phyloP scores from a whole-genome alignment of 768 basidiomycete genomes.

The Termitomyces sp. region DNA sequence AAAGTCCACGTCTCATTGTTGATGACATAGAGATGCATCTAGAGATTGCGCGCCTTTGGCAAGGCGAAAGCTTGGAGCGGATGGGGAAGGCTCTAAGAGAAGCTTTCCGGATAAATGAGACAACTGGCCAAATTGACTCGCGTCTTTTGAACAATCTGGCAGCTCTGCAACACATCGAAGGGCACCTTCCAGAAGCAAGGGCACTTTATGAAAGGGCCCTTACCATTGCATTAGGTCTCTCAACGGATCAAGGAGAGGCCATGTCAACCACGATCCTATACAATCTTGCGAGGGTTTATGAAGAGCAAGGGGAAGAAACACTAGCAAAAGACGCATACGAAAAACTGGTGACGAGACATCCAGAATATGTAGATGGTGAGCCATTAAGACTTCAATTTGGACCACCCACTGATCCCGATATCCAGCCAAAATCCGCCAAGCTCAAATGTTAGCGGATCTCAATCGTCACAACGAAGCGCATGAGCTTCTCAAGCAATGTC shows the following conservation, averaged over 20 bases:
- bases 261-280: slow-evolving; percentile 82
- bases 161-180: slow-evolving; percentile 67
- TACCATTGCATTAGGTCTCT: slow-evolving; percentile 43
- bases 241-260: slow-evolving; percentile 48
- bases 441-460: slow-evolving; percentile 65
- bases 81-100: slow-evolving; percentile 69
- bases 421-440: slow-evolving; percentile 90
- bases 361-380: slow-evolving; percentile 94
- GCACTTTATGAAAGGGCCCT: slow-evolving; percentile 71
- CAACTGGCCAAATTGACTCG: slow-evolving; percentile 47
- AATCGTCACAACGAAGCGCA: slow-evolving; percentile 81
- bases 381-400: slow-evolving; percentile 7
- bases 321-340: slow-evolving; percentile 84
- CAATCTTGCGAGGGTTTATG: slow-evolving; percentile 89
- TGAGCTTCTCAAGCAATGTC: slow-evolving; percentile 83
- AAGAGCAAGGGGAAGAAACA: slow-evolving; percentile 68
- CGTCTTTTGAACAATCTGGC: slow-evolving; percentile 79
- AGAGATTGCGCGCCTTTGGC: slow-evolving; percentile 91
- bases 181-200: slow-evolving; percentile 48
- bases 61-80: slow-evolving; percentile 70
- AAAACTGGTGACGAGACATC: slow-evolving; percentile 83
- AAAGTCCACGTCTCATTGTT: slow-evolving; percentile 46
- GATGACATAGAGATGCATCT: slow-evolving; percentile 85
- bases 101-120: slow-evolving; percentile 60
- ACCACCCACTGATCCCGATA: neutral